Conservation (phyloP, 1,284 basidiomycete species). For the Peniophora sp. region DNA sequence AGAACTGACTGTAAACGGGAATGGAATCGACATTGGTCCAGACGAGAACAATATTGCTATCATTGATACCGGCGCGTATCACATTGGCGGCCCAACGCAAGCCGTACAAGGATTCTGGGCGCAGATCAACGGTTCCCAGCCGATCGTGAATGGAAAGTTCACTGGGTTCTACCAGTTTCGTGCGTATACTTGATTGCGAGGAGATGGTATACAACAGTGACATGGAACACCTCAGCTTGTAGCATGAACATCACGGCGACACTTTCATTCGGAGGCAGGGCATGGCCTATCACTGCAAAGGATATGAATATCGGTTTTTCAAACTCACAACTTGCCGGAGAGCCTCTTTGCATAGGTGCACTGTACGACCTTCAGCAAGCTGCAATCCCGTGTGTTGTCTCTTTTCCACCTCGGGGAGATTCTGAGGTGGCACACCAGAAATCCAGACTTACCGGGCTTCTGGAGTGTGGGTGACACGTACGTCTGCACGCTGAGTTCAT, state of each 20-base stretch:
- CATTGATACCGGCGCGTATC: conserved; percentile 36
- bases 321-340: conserved; percentile 17
- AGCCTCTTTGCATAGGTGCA: conserved; percentile 40
- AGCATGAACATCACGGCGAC: conserved; percentile 12
- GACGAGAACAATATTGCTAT: conserved; percentile 16
- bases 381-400: no score
- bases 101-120: conserved; percentile 27
- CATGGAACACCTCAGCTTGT: conserved; percentile 30
- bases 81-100: conserved; percentile 26
- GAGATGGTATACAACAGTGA: not conserved
- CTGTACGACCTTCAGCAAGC: conserved; percentile 27
- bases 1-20: conserved; percentile 21
- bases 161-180: conserved; percentile 28
- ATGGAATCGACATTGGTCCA: conserved; percentile 13
- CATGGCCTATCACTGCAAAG: conserved; percentile 33
- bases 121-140: conserved; percentile 24
- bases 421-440: conserved; percentile 16
- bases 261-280: conserved; percentile 37
- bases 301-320: conserved; percentile 44
- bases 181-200: conserved; percentile 25
- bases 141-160: conserved; percentile 14
- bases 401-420: no score
- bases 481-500: conserved; percentile 20
- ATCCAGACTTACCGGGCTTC: no score
- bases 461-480: conserved; percentile 52